Percentiles rank a stretch among this genome's conserved stretches.
These are phyloP conservation scores for Metschnikowia henanensis DNA, from an alignment of 805 yeast genomes.

Conservation along the genomic window DNA sequence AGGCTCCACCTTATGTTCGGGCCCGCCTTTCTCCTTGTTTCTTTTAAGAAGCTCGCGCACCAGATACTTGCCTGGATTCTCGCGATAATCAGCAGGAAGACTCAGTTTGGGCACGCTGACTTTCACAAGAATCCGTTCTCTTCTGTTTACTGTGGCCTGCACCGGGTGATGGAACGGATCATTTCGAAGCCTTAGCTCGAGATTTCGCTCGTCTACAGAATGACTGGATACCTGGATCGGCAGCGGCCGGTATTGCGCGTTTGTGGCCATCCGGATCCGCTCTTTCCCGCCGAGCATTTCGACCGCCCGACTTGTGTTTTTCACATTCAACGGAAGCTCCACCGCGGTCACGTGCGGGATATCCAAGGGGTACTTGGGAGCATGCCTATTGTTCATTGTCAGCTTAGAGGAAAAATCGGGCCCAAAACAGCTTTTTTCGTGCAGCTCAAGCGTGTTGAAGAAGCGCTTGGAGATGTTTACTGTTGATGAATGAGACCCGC, in stretches of 20 bases:
- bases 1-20: slow-evolving; percentile 51
- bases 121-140: slow-evolving; percentile 60
- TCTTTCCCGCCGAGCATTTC: slow-evolving; percentile 65
- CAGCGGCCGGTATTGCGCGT: slow-evolving; percentile 28
- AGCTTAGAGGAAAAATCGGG: too few relatives aligned
- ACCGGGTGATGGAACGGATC: slow-evolving; percentile 62
- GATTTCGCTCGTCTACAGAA: slow-evolving; percentile 31
- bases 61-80: slow-evolving; percentile 34
- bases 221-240: slow-evolving; percentile 22
- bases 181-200: slow-evolving; percentile 41
- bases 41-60: slow-evolving; percentile 40
- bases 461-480: too few relatives aligned
- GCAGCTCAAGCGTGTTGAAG: too few relatives aligned
- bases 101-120: slow-evolving; percentile 59
- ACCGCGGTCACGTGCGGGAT: slow-evolving; percentile 73
- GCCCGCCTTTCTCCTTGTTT: slow-evolving; percentile 25
- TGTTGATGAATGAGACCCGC: too few relatives aligned
- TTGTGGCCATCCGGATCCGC: slow-evolving; percentile 42
- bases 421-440: too few relatives aligned
- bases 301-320: slow-evolving; percentile 61
- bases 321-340: slow-evolving; percentile 76
- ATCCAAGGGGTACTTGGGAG: slow-evolving; percentile 55
- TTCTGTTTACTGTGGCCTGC: slow-evolving; percentile 49
- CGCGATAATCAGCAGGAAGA: slow-evolving; percentile 37
- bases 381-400: too few relatives aligned